Base-by-base conservation (phyloP, 1,284 basidiomycete species). In the Naganishia sp. region DNA sequence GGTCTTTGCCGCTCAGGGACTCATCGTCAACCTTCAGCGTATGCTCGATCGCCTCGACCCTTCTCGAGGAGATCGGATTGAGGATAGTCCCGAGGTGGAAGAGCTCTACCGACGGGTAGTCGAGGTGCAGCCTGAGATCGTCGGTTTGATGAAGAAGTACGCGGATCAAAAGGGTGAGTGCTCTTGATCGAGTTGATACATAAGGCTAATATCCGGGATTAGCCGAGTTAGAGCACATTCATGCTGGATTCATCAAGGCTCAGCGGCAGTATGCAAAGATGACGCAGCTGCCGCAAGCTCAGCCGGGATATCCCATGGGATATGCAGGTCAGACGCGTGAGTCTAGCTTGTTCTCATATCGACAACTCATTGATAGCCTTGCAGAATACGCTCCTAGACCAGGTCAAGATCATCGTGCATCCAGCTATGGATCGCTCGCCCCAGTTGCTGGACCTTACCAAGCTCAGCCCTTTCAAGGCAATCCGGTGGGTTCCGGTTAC, bases 131-230 rank as follows among this genome's bases (percentile, higher is more conserved):
- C 92, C 93, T 2, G 94, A 93, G 84, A 96, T 99, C 70, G 92
- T 95, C 70, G 92, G 92, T 73, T 81, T 99, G 63, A 97, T 99
- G 72, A 93, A 97, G 76, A 95, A 95, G 81, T 99, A 99, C 79
- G 80, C 81, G 50, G 93, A 90, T 74, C 93, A 95, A 81, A 94
- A 95, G 81, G 84, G 91, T 83, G 86, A 64, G 90, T 88, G 71
- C 65, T 74, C 70, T 50, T 9, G 25, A 15, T 32, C 28, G 39
- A 46, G 67, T 43, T 63, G 62, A 58, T 6, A 0, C 46, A 35
- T 35, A 23, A 39, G 23, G 25, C 18, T 49, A 9, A 52, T 47
- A 23, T 21, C 25, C 50, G 28, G 28, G 41, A 32, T 31, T 41
- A 77, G 80, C 80, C 50, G 80, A 81, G 67, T 72, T 81, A 23